These are phyloP conservation scores for Epichloe uncinata DNA, from an alignment of 2,329 filamentous ascomycete genomes.

Conservation along the genomic window DNA sequence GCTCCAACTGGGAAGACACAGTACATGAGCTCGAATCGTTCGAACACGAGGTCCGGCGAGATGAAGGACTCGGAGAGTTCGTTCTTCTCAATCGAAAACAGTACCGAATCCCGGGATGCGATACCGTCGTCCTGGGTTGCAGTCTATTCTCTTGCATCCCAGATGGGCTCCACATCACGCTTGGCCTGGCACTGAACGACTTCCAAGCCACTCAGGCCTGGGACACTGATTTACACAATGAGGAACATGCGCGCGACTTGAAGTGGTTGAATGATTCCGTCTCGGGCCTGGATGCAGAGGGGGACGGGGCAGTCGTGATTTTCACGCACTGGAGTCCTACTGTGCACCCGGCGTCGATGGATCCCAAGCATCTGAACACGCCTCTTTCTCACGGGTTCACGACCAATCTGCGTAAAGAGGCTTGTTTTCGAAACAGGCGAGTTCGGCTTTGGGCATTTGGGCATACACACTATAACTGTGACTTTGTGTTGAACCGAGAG, in stretches of 20 bases:
- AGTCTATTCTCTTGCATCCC: slow-evolving; percentile 36
- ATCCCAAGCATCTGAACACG: slow-evolving; percentile 21
- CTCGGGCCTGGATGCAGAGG: slow-evolving; percentile 13
- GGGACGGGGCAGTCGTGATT: slow-evolving; percentile 19
- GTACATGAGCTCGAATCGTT: slow-evolving; percentile 17
- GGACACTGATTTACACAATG: slow-evolving; percentile 23
- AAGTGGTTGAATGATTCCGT: slow-evolving; percentile 29
- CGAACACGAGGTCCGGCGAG: slow-evolving; percentile 12
- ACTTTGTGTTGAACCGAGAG: slow-evolving; percentile 17
- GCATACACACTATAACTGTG: slow-evolving; percentile 34
- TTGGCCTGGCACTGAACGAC: slow-evolving; percentile 34
- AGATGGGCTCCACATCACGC: slow-evolving; percentile 18
- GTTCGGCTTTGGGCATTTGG: slow-evolving; percentile 36
- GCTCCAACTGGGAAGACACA: slow-evolving; percentile 23
- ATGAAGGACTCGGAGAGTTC: slow-evolving; percentile 22
- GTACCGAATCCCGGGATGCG: slow-evolving; percentile 13
- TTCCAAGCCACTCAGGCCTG: slow-evolving; percentile 34
- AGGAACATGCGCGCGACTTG: slow-evolving; percentile 24
- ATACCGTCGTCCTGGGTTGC: slow-evolving; percentile 20
- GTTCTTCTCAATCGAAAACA: slow-evolving; percentile 23
- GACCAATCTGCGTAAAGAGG: slow-evolving; percentile 23
- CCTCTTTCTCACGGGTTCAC: slow-evolving; percentile 20
- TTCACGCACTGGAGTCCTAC: slow-evolving; percentile 31
- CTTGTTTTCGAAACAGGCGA: slow-evolving; percentile 19
- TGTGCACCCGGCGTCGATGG: slow-evolving; percentile 17